Evolutionary conservation across 140 eudicot genomes (phyloP).

Genomic region (Flaveria floridana): DNA sequence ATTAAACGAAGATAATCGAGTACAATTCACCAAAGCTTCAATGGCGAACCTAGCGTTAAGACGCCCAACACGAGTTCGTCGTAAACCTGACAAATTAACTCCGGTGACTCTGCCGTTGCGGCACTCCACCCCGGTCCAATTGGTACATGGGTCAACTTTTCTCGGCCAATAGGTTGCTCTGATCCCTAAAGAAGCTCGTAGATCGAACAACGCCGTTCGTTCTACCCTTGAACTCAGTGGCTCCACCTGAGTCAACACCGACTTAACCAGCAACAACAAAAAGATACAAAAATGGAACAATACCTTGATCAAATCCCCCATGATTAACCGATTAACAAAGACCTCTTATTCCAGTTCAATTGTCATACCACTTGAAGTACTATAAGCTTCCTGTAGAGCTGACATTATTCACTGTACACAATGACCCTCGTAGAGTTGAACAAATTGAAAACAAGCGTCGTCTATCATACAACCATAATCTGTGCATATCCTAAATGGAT

Average conservation of each 20-base stretch:
- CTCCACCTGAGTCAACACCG: constrained; percentile 48
- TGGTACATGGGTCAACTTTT: constrained; percentile 51
- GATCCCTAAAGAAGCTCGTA: constrained; percentile 59
- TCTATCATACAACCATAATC: neutral
- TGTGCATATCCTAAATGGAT: neutral
- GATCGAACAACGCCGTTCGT: constrained; percentile 51
- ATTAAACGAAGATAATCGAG: constrained; percentile 40
- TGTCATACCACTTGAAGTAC: neutral
- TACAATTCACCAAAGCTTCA: constrained; percentile 47
- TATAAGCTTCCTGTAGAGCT: no score
- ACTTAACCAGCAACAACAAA: constrained; percentile 41
- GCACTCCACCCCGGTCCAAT: constrained; percentile 65
- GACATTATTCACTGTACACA: neutral
- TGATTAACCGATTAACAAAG: neutral
- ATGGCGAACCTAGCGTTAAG: constrained; percentile 48
- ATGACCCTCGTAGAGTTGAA: neutral
- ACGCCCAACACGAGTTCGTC: constrained; percentile 44
- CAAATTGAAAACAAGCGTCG: neutral
- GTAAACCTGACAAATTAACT: constrained; percentile 43
- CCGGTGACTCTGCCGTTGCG: constrained; percentile 47
- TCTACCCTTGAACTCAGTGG: constrained; percentile 49
- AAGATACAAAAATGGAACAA: constrained; percentile 20
- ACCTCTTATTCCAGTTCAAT: neutral
- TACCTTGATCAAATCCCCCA: constrained; percentile 34
- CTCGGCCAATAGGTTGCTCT: constrained; percentile 57